Conservation (phyloP, 169 alveolate genomes). For the Plasmodium berghei region DNA sequence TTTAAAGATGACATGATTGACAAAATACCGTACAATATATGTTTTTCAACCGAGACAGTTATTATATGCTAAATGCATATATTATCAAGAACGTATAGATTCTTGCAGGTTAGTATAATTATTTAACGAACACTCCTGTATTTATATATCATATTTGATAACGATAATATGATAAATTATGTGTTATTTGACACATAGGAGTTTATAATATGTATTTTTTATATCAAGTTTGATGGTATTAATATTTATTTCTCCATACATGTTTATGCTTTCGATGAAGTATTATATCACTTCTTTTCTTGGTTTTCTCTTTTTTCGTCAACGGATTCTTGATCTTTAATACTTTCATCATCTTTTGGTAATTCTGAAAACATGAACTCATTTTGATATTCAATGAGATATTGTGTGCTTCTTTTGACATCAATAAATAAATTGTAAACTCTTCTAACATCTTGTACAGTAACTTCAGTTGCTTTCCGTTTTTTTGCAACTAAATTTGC, state of each 20-base stretch:
- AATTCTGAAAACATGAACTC: slow-evolving; percentile 93
- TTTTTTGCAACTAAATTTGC: slow-evolving; percentile 93
- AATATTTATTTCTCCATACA: too few relatives aligned
- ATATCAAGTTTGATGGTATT: not conserved
- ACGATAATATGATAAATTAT: too few relatives aligned
- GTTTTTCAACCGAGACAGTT: not conserved
- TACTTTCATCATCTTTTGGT: slow-evolving; percentile 56
- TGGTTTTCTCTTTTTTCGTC: slow-evolving; percentile 72
- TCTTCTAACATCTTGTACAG: slow-evolving; percentile 95
- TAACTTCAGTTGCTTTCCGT: slow-evolving; percentile 92
- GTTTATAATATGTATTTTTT: not conserved
- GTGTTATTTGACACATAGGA: too few relatives aligned
- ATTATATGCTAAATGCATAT: too few relatives aligned
- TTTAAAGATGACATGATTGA: not conserved
- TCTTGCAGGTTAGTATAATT: not conserved
- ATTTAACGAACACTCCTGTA: too few relatives aligned
- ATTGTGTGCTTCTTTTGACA: slow-evolving; percentile 96
- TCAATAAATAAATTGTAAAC: slow-evolving; percentile 97
- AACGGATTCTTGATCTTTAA: slow-evolving; percentile 37
- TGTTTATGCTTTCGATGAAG: too few relatives aligned
- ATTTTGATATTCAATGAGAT: slow-evolving; percentile 92
- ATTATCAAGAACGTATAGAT: not conserved
- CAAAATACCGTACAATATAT: not conserved
- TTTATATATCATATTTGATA: too few relatives aligned
- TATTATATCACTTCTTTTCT: slow-evolving; percentile 24